phyloP scores from a whole-genome alignment of 169 alveolate genomes.

The Prorocentrum cordatum region DNA sequence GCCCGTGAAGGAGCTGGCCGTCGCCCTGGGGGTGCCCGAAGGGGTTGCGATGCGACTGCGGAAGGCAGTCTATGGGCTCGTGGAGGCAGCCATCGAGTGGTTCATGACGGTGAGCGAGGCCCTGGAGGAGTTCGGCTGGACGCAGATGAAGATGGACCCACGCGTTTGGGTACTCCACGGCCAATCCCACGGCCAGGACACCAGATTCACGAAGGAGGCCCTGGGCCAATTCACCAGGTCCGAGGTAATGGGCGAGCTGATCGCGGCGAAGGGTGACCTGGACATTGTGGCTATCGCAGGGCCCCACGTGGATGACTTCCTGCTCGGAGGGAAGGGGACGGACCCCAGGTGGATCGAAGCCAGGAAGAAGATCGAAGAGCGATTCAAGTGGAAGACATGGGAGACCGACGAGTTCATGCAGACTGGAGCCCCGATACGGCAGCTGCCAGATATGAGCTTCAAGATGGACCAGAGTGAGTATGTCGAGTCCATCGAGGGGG shows the following conservation, averaged over 20 bases:
- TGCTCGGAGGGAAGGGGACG: neutral
- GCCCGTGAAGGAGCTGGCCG: neutral
- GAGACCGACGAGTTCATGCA: neutral
- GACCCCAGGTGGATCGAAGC: neutral
- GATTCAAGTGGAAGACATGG: neutral
- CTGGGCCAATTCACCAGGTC: no score
- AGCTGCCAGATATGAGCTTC: no score
- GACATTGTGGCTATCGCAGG: neutral
- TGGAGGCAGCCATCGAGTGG: constrained; percentile 3
- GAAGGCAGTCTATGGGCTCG: neutral
- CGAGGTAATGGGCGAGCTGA: no score
- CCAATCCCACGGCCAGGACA: no score
- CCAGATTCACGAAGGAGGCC: no score
- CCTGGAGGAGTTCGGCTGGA: neutral
- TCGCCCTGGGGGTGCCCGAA: neutral
- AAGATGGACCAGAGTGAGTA: no score
- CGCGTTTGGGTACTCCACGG: neutral
- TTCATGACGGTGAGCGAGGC: neutral
- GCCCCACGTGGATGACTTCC: constrained; percentile 2
- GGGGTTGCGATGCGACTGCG: neutral
- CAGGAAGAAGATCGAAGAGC: neutral
- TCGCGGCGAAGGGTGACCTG: no score
- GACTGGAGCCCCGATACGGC: neutral
- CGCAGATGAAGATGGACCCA: neutral
- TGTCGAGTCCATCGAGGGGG: no score